Conservation (phyloP, 2,329 filamentous ascomycete species). For the Microsporum ferrugineum region DNA sequence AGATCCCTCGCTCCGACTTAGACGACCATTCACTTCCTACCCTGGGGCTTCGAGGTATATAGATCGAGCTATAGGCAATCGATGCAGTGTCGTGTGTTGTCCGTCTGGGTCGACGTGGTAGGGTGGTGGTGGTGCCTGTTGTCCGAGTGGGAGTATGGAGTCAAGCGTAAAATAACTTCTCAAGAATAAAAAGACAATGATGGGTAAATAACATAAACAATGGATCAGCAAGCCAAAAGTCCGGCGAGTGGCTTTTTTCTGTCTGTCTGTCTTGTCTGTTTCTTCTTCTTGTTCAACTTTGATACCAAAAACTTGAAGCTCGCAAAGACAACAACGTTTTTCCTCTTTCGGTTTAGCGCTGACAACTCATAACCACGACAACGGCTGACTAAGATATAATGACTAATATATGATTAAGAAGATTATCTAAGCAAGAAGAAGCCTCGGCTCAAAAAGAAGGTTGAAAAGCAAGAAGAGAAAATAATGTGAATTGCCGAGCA, state of each 20-base stretch:
- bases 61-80: no score
- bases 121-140: no score
- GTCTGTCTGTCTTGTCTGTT: not conserved
- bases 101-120: no score
- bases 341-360: conserved; percentile 30
- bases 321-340: conserved; percentile 28
- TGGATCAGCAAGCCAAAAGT: no score
- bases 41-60: no score
- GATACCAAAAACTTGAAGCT: conserved; percentile 15
- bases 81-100: no score
- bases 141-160: no score
- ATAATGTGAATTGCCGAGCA: not conserved
- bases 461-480: not conserved
- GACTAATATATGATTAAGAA: not conserved
- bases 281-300: not conserved
- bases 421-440: not conserved
- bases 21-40: not conserved
- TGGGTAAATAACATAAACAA: no score
- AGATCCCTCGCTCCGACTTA: conserved; percentile 32
- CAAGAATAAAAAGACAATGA: no score
- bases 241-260: no score
- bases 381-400: not conserved
- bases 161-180: no score
- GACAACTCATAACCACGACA: conserved; percentile 16
- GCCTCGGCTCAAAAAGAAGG: not conserved